Conservation (phyloP, 805 yeast species). For the Metschnikowia similis region DNA sequence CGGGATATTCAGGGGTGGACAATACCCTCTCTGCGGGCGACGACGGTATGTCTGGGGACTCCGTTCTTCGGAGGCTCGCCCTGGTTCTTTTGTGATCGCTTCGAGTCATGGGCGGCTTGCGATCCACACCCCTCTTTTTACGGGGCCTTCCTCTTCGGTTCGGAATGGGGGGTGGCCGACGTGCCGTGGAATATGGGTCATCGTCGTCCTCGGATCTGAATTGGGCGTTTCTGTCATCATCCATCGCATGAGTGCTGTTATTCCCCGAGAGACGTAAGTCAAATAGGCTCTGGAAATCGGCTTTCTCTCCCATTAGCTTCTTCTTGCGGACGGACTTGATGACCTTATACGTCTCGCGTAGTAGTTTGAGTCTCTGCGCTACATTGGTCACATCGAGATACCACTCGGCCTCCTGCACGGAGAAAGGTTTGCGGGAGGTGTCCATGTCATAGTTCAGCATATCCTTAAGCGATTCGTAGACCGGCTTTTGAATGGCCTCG, state of each 20-base stretch:
- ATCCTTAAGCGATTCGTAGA: constrained; percentile 10
- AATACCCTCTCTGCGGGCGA: constrained; percentile 4
- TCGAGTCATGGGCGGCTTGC: constrained; percentile 8
- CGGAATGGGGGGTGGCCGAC: constrained; percentile 6
- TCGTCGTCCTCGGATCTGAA: constrained; percentile 14
- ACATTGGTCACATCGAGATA: constrained; percentile 15
- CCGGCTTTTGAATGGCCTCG: constrained; percentile 10
- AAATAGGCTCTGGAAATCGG: constrained; percentile 13
- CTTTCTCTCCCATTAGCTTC: constrained; percentile 16
- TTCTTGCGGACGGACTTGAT: constrained; percentile 18
- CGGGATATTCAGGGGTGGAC: neutral
- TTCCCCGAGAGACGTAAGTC: constrained; percentile 9
- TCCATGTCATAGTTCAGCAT: constrained; percentile 6
- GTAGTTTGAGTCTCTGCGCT: constrained; percentile 16
- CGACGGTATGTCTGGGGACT: constrained; percentile 3
- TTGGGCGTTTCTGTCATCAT: constrained; percentile 10
- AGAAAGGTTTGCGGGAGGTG: neutral
- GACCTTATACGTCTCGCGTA: constrained; percentile 18
- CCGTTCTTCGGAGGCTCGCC: constrained; percentile 5
- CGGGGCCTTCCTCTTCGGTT: constrained; percentile 17
- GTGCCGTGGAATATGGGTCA: neutral
- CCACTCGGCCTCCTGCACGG: constrained; percentile 12
- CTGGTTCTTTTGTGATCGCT: constrained; percentile 8
- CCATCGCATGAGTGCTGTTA: constrained; percentile 14
- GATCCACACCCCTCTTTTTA: constrained; percentile 13